Conservation (phyloP, 768 basidiomycete genomes). For the Leccinum sublutescens region DNA sequence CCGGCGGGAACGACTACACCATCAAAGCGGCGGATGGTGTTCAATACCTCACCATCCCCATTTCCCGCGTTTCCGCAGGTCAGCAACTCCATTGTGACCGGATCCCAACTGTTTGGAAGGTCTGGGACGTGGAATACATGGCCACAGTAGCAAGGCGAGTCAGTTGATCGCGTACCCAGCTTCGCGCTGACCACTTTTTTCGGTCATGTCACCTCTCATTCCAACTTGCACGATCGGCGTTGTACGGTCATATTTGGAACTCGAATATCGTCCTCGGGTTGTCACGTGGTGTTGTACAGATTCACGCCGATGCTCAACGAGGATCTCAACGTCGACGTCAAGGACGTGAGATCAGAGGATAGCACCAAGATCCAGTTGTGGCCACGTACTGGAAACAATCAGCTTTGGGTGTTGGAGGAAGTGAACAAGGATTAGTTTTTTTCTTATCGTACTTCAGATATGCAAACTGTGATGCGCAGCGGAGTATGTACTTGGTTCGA, state of each 20-base stretch:
- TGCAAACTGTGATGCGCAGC: not conserved
- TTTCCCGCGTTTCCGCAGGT: too few relatives aligned
- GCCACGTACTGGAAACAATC: not conserved
- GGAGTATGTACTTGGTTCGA: too few relatives aligned
- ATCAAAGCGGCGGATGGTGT: not conserved
- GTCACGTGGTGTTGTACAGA: not conserved
- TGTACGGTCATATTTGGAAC: not conserved
- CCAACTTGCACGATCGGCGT: not conserved
- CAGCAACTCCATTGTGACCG: not conserved
- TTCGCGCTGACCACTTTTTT: not conserved
- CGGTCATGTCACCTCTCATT: not conserved
- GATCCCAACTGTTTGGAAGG: not conserved
- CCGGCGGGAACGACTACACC: not conserved
- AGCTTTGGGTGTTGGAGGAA: not conserved
- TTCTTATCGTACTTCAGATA: not conserved
- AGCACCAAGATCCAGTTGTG: not conserved
- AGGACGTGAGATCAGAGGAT: not conserved
- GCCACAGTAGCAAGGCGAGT: not conserved
- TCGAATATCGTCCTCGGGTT: not conserved
- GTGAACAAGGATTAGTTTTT: not conserved
- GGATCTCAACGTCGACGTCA: not conserved
- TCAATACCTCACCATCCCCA: not conserved
- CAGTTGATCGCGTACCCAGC: not conserved
- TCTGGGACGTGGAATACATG: not conserved
- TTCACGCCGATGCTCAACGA: not conserved